Base-by-base conservation (phyloP, 805 yeast genomes). In the Grigorovia yakushimaensis region DNA sequence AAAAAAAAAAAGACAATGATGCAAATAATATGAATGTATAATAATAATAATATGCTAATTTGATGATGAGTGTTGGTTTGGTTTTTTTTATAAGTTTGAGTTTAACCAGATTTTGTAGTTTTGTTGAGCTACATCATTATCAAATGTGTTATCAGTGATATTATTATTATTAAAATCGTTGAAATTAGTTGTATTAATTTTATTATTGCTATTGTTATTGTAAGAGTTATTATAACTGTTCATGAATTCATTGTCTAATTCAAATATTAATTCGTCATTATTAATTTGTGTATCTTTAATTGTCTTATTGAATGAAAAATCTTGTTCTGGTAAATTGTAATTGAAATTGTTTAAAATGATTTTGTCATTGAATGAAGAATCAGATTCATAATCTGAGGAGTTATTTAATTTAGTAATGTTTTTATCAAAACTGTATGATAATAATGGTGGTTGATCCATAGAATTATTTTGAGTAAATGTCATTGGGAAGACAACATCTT, bases 81-180 rank as follows among this genome's bases (percentile, higher is more conserved):
- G 20, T 27, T 11, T 27, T 23, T 21, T 22, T 24, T 22, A 23
- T 27, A 45, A 55, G 18, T 52, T 54, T 19, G 59, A 52, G 7
- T 53, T 49, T 41, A 59, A 47, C 64, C 64, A 60, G 18, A 57
- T 39, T 50, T 57, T 55, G 49, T 60, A 60, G 50, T 60, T 60
- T 45, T 60, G 57, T 47, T 58, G 61, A 21, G 64, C 61, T 15
- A 50, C 58, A 44, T 55, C 58, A 44, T 55, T 51, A 33, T 52
- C 54, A n/a, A 58, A 54, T 21, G 44, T 49, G 39, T 52, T 53
- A 30, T 43, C 41, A 17, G 39, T 35, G 21, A 47, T 40, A 20
- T 39, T 35, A n/a, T 21, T 36, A n/a, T n/a, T n/a, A n/a, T n/a
- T n/a, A n/a, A n/a, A n/a, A n/a, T n/a, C n/a, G n/a, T 33, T 33